A percentile compares a stretch with the other conserved stretches of the same genome.
These are phyloP conservation scores for Paramecium biaurelia DNA, from an alignment of 73 alveolate genomes.

Conservation along the genomic window DNA sequence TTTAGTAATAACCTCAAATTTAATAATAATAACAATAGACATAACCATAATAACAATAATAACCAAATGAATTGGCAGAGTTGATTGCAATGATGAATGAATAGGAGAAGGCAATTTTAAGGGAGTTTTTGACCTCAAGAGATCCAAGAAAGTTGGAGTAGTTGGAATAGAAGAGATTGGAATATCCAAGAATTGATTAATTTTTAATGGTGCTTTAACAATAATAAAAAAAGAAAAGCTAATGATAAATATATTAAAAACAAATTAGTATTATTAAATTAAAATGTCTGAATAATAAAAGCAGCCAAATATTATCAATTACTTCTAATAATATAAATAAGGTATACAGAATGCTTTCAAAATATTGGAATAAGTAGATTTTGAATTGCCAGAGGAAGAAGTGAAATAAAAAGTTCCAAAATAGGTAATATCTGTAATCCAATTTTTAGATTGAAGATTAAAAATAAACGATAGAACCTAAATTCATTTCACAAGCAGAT, in stretches of 20 bases:
- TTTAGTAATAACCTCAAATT: neutral
- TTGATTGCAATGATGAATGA: conserved; percentile 27
- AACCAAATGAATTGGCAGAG: conserved; percentile 24
- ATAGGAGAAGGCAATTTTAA: conserved; percentile 13
- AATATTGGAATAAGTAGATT: neutral
- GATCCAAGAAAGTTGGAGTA: neutral
- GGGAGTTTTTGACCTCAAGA: neutral
- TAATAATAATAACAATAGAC: neutral
- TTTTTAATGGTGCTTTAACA: neutral
- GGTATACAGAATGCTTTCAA: neutral
- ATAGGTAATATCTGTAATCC: neutral
- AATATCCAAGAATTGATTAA: conserved; percentile 15
- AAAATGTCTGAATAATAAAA: neutral
- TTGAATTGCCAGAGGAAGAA: neutral
- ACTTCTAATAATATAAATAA: neutral
- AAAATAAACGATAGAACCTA: neutral
- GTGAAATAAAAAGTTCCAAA: neutral
- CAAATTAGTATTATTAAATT: neutral
- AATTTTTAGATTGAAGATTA: neutral
- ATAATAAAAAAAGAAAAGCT: neutral
- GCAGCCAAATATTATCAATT: neutral
- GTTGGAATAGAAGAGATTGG: neutral
- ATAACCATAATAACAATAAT: neutral
- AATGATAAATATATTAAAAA: neutral
- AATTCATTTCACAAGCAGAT: conserved; percentile 19